phyloP scores from a whole-genome alignment of 2,329 filamentous ascomycete species.

The Immersiporthe knoxdaviesiana region DNA sequence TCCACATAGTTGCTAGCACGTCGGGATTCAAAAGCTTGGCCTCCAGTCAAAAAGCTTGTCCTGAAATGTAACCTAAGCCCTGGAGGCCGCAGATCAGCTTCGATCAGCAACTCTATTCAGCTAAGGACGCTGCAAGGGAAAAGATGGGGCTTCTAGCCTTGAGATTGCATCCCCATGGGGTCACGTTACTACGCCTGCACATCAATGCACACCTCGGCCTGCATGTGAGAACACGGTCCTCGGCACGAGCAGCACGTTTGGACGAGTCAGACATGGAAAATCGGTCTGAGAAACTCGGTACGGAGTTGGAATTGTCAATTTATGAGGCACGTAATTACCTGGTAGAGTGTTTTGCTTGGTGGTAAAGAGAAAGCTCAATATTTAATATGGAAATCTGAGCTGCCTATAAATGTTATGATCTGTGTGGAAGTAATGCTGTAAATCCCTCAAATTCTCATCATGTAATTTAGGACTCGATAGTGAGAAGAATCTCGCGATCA shows the following conservation, averaged over 20 bases:
- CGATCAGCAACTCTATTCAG: background rate
- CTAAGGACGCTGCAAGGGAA: background rate
- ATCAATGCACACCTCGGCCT: too few relatives aligned
- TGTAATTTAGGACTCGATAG: background rate
- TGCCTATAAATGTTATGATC: background rate
- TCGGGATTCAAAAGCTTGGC: constrained; percentile 5
- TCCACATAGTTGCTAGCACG: background rate
- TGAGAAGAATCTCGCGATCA: background rate
- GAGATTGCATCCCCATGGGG: background rate
- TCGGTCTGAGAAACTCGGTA: background rate
- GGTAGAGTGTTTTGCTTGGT: background rate
- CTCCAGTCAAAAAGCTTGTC: too few relatives aligned
- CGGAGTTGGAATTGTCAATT: background rate
- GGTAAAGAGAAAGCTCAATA: background rate
- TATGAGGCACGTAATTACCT: background rate
- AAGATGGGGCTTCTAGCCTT: background rate
- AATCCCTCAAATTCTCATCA: background rate
- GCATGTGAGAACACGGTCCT: background rate
- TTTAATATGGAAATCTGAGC: background rate
- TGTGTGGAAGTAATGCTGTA: background rate
- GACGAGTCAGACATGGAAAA: background rate
- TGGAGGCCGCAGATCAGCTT: background rate
- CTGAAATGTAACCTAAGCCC: background rate
- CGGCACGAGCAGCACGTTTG: background rate
- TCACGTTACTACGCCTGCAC: background rate